A percentile compares a stretch with the other conserved stretches of the same genome.
Evolutionary conservation across 495 filamentous ascomycete species (phyloP).

Genomic region (Lepraria neglecta): DNA sequence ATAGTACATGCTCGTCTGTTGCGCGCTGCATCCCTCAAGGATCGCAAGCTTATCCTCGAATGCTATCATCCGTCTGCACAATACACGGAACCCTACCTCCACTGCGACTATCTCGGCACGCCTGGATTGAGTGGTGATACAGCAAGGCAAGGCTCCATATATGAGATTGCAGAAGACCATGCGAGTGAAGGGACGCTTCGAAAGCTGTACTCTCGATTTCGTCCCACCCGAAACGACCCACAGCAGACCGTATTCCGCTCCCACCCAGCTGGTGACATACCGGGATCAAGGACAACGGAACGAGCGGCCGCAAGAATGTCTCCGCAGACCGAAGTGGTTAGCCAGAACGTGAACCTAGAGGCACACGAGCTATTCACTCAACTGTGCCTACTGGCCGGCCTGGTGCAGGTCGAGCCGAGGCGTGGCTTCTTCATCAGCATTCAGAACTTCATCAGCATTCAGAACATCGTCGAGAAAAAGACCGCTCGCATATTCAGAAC

Average conservation of each 20-base stretch:
- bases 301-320: slow-evolving; percentile 13
- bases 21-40: slow-evolving; percentile 47
- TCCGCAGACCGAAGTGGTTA: slow-evolving; percentile 38
- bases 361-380: slow-evolving; percentile 64
- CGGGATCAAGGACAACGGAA: slow-evolving; percentile 35
- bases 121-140: slow-evolving; percentile 41
- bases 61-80: slow-evolving; percentile 69
- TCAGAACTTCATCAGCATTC: slow-evolving; percentile 54
- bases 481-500: slow-evolving; percentile 59
- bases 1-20: slow-evolving; percentile 61
- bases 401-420: slow-evolving; percentile 60
- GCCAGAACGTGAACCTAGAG: slow-evolving; percentile 59
- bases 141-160: slow-evolving; percentile 38
- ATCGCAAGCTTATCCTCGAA: slow-evolving; percentile 65
- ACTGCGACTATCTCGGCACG: slow-evolving; percentile 61
- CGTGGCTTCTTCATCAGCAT: slow-evolving; percentile 53
- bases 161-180: slow-evolving; percentile 32
- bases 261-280: slow-evolving; percentile 37
- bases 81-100: slow-evolving; percentile 59
- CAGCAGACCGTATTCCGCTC: slow-evolving; percentile 34
- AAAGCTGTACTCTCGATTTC: slow-evolving; percentile 53
- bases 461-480: slow-evolving; percentile 54
- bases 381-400: slow-evolving; percentile 57
- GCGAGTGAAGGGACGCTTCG: slow-evolving; percentile 32
- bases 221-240: slow-evolving; percentile 48